Evolutionary conservation across 2,329 filamentous ascomycete species (phyloP).

Genomic region (Torrubiella hemipterigena): DNA sequence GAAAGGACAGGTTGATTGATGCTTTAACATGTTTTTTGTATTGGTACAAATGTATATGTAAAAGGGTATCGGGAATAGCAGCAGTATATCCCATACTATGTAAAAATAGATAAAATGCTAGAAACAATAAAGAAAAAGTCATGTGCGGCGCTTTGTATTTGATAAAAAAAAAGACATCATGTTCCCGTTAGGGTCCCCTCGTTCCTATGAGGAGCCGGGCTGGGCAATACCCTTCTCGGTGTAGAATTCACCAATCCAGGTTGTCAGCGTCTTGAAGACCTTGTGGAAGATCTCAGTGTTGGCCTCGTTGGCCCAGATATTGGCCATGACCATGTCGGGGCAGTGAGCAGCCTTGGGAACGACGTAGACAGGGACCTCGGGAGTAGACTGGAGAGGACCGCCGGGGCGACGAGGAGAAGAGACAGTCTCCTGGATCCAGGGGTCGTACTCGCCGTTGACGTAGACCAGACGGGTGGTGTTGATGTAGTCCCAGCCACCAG

Average conservation of each 20-base stretch:
- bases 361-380: constrained; percentile 31
- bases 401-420: constrained; percentile 5
- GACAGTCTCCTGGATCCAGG: constrained; percentile 3
- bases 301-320: constrained; percentile 39
- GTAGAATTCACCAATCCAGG: constrained; percentile 49
- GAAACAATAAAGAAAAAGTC: too few species aligned
- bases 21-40: too few species aligned
- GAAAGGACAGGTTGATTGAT: too few species aligned
- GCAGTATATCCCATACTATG: too few species aligned
- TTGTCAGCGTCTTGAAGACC: constrained; percentile 43
- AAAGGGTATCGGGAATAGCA: too few species aligned
- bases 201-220: too few species aligned
- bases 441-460: constrained; percentile 6
- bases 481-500: constrained; percentile 4
- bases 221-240: constrained; percentile 5
- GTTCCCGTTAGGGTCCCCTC: too few species aligned
- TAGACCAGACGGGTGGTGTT: constrained; percentile 6
- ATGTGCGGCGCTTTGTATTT: too few species aligned
- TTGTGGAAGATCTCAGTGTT: constrained; percentile 44
- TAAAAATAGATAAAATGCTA: too few species aligned
- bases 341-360: constrained; percentile 39
- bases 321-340: constrained; percentile 53
- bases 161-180: too few species aligned
- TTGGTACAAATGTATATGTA: too few species aligned
- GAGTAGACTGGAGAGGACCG: constrained; percentile 22